A percentile compares a stretch with the other conserved stretches of the same genome.
Evolutionary conservation across 805 yeast genomes (phyloP).

Genomic region (Starmerella scarabaei): DNA sequence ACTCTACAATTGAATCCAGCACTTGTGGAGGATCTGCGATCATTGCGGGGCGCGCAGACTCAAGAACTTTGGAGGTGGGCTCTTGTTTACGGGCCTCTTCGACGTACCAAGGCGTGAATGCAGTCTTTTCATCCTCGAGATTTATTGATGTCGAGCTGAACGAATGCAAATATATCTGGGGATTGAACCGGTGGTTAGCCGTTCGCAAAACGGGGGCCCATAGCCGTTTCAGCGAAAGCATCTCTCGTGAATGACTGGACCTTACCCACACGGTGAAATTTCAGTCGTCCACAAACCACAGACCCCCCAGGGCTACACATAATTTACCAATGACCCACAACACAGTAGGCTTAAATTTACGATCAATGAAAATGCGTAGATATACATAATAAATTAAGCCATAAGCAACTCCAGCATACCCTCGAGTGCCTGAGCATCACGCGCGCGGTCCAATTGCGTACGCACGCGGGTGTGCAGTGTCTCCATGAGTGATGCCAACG

Average conservation of each 20-base stretch:
- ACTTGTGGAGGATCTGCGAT: slow-evolving; percentile 49
- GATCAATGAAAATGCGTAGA: neutral
- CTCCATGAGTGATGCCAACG: slow-evolving; percentile 57
- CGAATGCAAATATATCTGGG: no score
- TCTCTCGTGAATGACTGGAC: no score
- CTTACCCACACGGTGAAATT: no score
- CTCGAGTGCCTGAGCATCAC: slow-evolving; percentile 76
- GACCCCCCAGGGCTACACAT: no score
- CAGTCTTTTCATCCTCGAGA: neutral
- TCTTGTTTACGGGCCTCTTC: slow-evolving; percentile 24
- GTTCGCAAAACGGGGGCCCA: no score
- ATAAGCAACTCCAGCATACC: slow-evolving; percentile 88
- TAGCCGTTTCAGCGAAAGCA: no score
- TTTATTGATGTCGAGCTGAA: no score
- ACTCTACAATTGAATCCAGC: slow-evolving; percentile 34
- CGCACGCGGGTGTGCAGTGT: slow-evolving; percentile 45
- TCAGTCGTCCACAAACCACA: no score
- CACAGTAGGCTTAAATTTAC: no score
- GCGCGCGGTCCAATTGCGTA: slow-evolving; percentile 60
- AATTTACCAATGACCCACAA: no score
- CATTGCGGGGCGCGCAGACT: slow-evolving; percentile 36
- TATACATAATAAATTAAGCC: slow-evolving; percentile 17
- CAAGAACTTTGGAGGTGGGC: slow-evolving; percentile 16
- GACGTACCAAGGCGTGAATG: slow-evolving; percentile 48
- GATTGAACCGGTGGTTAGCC: no score